Evolutionary conservation across 768 basidiomycete species (phyloP).

Genomic region (Rhodotorula paludigena): DNA sequence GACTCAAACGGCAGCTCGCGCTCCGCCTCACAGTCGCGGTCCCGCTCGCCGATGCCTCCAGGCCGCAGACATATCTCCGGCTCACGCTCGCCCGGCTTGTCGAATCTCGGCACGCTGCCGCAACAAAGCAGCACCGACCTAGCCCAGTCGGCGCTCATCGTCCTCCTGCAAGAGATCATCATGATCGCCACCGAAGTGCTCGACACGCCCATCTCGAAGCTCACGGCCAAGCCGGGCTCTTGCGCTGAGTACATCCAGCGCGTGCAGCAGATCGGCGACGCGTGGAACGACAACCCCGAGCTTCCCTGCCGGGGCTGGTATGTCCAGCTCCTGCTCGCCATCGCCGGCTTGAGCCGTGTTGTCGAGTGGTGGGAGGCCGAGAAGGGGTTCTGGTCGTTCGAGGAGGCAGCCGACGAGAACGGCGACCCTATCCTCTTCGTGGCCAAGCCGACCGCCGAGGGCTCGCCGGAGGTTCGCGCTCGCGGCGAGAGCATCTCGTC

Average conservation of each 20-base stretch:
- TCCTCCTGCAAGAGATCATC: slow-evolving; percentile 59
- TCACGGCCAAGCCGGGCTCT: slow-evolving; percentile 76
- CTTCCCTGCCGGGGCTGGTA: slow-evolving; percentile 99
- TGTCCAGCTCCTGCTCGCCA: slow-evolving; percentile 88
- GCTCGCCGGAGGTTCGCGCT: slow-evolving; percentile 58
- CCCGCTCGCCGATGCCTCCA: slow-evolving; percentile 66
- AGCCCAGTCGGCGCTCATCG: slow-evolving; percentile 36
- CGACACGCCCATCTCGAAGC: slow-evolving; percentile 79
- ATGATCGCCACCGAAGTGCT: slow-evolving; percentile 85
- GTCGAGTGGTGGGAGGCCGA: slow-evolving; percentile 96
- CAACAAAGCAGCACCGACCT: slow-evolving; percentile 1
- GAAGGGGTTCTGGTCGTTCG: slow-evolving; percentile 99
- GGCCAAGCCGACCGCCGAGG: slow-evolving; percentile 71
- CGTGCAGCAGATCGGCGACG: slow-evolving; percentile 83
- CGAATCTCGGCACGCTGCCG: neutral
- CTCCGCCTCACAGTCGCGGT: slow-evolving; percentile 89
- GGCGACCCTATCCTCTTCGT: slow-evolving; percentile 91
- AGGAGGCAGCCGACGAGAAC: slow-evolving; percentile 60
- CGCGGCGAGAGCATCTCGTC: slow-evolving; percentile 53
- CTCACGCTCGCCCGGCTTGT: slow-evolving; percentile 20
- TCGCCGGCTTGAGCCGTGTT: slow-evolving; percentile 90
- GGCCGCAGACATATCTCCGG: slow-evolving; percentile 9
- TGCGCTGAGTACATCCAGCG: slow-evolving; percentile 83
- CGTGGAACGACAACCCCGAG: slow-evolving; percentile 96
- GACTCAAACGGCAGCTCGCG: slow-evolving; percentile 56